These are phyloP conservation scores for Geoglossum glabrum DNA, from an alignment of 495 filamentous ascomycete species.

Conservation along the genomic window DNA sequence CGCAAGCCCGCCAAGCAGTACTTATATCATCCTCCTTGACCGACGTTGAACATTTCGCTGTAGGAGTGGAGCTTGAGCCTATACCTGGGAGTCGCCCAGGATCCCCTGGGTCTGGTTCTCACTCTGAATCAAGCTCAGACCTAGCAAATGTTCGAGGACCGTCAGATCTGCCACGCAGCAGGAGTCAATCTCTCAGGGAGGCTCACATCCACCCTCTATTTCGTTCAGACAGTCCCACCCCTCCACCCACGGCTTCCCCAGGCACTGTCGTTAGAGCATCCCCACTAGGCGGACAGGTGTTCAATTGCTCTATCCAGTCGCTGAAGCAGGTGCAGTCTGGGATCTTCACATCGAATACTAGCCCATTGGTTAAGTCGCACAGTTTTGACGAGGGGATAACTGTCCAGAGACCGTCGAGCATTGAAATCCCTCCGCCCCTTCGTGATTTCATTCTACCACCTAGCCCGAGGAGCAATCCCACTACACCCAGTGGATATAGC, in stretches of 20 bases:
- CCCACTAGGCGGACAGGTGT: constrained; percentile 45
- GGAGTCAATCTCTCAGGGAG: constrained; percentile 30
- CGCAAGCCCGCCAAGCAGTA: constrained; percentile 34
- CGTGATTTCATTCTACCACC: constrained; percentile 35
- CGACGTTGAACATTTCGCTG: constrained; percentile 1
- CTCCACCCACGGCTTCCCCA: constrained; percentile 43
- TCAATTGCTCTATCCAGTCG: constrained; percentile 30
- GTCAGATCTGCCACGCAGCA: constrained; percentile 1
- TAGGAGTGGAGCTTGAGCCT: constrained; percentile 31
- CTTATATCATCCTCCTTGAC: constrained; percentile 26
- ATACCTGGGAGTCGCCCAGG: constrained; percentile 35
- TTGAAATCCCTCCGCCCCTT: constrained; percentile 33
- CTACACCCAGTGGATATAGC: constrained; percentile 13
- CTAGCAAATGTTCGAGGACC: constrained; percentile 3
- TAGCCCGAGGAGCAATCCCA: constrained; percentile 24
- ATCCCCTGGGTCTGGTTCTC: constrained; percentile 12
- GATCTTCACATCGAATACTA: constrained; percentile 34
- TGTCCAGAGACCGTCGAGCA: constrained; percentile 13
- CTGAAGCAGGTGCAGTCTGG: constrained; percentile 48
- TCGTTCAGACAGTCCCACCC: constrained; percentile 49
- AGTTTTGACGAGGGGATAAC: constrained; percentile 25
- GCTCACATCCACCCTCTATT: constrained; percentile 75
- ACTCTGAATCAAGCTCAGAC: constrained; percentile 1
- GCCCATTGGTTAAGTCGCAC: constrained; percentile 27
- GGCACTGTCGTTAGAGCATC: constrained; percentile 53